Percentiles rank a stretch among this genome's conserved stretches.
Conservation (phyloP, 192 early-diverging fungal species). For the Coemansia umbellata region DNA sequence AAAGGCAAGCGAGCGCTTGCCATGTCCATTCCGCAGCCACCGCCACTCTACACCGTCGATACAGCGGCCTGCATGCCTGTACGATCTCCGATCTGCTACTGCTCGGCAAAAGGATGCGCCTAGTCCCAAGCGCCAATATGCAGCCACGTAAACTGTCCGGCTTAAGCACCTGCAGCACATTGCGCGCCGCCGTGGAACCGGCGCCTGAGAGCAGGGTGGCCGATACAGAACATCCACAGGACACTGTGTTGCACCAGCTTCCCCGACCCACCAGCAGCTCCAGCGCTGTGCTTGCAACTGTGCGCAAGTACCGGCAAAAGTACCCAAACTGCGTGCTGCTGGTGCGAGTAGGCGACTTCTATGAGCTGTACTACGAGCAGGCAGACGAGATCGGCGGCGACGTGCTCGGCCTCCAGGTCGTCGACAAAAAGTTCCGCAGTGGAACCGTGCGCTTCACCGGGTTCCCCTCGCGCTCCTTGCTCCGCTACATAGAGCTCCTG, state of each 20-base stretch:
- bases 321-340: conserved; percentile 69
- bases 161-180: background rate
- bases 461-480: conserved; percentile 61
- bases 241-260: background rate
- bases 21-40: too few species aligned
- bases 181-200: background rate
- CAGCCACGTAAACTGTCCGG: too few species aligned
- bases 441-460: conserved; percentile 65
- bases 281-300: conserved; percentile 43
- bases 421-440: conserved; percentile 58
- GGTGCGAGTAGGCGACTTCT: conserved; percentile 76
- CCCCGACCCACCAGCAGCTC: conserved; percentile 6
- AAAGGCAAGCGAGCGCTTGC: too few species aligned
- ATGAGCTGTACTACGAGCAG: conserved; percentile 76
- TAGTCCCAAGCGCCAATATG: too few species aligned
- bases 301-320: conserved; percentile 53
- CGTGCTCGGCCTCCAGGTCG: conserved; percentile 66
- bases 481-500: conserved; percentile 64
- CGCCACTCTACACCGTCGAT: too few species aligned
- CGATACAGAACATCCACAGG: background rate
- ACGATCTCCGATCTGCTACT: too few species aligned
- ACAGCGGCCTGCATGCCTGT: too few species aligned
- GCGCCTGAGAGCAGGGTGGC: background rate
- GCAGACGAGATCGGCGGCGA: conserved; percentile 60
- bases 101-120: too few species aligned